phyloP scores from a whole-genome alignment of 495 filamentous ascomycete species.

The Rostrohypoxylon terebratum region DNA sequence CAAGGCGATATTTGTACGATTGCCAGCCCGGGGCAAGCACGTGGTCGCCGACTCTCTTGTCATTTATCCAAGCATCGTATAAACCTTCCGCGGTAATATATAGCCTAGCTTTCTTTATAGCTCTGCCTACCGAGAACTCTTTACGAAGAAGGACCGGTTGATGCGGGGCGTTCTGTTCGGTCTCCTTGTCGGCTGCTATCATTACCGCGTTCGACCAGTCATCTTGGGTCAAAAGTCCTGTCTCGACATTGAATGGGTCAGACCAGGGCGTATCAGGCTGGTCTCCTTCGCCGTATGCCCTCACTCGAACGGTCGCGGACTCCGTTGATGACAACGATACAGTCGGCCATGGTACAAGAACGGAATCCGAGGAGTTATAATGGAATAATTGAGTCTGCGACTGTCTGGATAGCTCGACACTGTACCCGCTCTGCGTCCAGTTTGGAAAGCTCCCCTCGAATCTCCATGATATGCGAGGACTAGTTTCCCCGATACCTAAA shows the following conservation, averaged over 20 bases:
- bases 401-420: constrained; percentile 36
- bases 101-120: constrained; percentile 48
- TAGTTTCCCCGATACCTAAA: constrained; percentile 45
- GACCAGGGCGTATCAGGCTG: constrained; percentile 56
- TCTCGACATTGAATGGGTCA: constrained; percentile 52
- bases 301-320: constrained; percentile 55
- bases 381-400: constrained; percentile 40
- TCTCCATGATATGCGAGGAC: constrained; percentile 50
- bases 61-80: constrained; percentile 65
- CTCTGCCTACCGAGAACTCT: constrained; percentile 35
- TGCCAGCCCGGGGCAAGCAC: constrained; percentile 66
- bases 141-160: constrained; percentile 45
- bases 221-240: constrained; percentile 50
- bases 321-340: constrained; percentile 58
- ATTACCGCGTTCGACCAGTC: constrained; percentile 59
- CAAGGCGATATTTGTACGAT: constrained; percentile 62
- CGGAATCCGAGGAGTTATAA: constrained; percentile 51
- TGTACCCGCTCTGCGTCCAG: constrained; percentile 48
- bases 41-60: constrained; percentile 55
- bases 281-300: constrained; percentile 45
- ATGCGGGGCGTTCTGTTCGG: constrained; percentile 36
- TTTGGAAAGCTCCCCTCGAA: constrained; percentile 40
- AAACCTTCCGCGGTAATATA: constrained; percentile 66
- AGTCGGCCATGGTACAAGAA: constrained; percentile 65
- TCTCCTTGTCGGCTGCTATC: constrained; percentile 46